These are phyloP conservation scores for Penstemon newberryi DNA, from an alignment of 257 asterid species.

Conservation along the genomic window DNA sequence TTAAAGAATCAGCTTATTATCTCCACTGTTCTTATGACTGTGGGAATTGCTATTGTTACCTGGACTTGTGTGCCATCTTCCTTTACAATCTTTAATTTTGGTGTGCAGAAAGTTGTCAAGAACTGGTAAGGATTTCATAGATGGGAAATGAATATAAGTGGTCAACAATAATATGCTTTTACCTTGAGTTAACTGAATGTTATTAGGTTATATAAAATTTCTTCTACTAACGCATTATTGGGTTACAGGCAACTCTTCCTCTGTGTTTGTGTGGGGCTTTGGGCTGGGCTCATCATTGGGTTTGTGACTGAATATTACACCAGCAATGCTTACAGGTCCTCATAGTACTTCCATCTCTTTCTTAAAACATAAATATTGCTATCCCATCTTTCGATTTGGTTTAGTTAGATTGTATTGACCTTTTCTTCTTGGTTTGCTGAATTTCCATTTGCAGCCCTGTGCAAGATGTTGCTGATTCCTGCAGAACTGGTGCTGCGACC, in stretches of 20 bases:
- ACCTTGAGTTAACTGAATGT: neutral
- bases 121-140: constrained; percentile 42
- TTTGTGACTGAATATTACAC: constrained; percentile 89
- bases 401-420: neutral
- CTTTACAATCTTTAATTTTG: constrained; percentile 78
- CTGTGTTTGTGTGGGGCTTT: constrained; percentile 88
- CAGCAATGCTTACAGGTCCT: constrained; percentile 91
- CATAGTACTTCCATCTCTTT: neutral
- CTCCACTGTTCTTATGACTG: constrained; percentile 79
- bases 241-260: constrained; percentile 74
- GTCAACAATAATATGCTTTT: neutral
- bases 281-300: constrained; percentile 96
- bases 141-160: neutral
- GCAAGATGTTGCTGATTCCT: constrained; percentile 96
- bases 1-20: constrained; percentile 75
- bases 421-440: constrained; percentile 1
- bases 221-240: constrained; percentile 16
- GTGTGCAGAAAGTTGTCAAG: constrained; percentile 69
- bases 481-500: constrained; percentile 97
- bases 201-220: neutral
- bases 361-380: neutral
- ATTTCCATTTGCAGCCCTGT: constrained; percentile 46
- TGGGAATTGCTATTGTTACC: constrained; percentile 68
- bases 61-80: constrained; percentile 79
- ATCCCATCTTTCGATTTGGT: neutral